phyloP scores from a whole-genome alignment of 495 filamentous ascomycete genomes.

The Penicillium herquei region DNA sequence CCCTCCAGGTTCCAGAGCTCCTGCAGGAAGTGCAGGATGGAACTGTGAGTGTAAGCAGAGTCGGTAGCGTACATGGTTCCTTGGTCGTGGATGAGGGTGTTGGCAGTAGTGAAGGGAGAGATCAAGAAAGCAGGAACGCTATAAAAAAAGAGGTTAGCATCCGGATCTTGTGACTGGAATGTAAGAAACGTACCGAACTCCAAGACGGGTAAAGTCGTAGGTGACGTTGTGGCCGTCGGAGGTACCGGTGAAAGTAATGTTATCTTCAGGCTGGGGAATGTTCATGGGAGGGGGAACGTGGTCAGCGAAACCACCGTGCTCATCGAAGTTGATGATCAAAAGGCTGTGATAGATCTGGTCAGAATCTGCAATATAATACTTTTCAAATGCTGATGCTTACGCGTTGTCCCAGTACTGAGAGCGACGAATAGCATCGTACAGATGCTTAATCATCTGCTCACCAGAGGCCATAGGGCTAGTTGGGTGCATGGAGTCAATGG shows the following conservation, averaged over 20 bases:
- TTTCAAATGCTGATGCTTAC: constrained; percentile 13
- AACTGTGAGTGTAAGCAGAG: constrained; percentile 43
- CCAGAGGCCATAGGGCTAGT: constrained; percentile 42
- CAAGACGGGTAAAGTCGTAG: constrained; percentile 47
- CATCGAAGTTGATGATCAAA: constrained; percentile 50
- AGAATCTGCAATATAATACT: neutral
- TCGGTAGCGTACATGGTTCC: constrained; percentile 39
- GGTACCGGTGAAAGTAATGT: constrained; percentile 35
- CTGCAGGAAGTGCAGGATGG: constrained; percentile 41
- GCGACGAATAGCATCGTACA: constrained; percentile 45
- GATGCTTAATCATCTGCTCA: constrained; percentile 47
- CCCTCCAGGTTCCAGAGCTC: constrained; percentile 43
- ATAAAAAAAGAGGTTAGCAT: neutral
- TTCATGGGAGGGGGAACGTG: constrained; percentile 44
- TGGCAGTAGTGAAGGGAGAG: constrained; percentile 41
- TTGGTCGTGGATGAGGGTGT: constrained; percentile 39
- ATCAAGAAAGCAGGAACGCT: constrained; percentile 46
- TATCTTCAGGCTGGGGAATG: constrained; percentile 36
- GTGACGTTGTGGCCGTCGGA: constrained; percentile 36
- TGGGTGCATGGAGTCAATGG: constrained; percentile 45
- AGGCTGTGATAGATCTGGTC: constrained; percentile 28
- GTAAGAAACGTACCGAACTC: constrained; percentile 30
- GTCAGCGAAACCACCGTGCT: constrained; percentile 48
- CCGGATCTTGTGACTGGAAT: no score
- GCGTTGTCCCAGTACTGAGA: constrained; percentile 45